Conservation (phyloP, 1,139 yeast species). For the Scheffersomyces illinoinensis region DNA sequence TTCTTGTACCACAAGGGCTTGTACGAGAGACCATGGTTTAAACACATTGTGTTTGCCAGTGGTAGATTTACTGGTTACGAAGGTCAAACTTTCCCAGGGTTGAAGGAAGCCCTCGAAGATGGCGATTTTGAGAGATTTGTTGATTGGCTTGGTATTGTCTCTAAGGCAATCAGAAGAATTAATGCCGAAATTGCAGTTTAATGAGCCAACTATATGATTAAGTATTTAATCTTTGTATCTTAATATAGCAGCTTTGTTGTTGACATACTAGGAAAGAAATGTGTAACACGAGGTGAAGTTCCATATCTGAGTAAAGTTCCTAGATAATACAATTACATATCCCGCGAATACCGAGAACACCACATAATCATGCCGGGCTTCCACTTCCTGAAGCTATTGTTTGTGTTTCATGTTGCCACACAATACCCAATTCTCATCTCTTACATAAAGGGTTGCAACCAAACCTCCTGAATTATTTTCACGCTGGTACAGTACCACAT, state of each 20-base stretch:
- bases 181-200: slow-evolving; percentile 5
- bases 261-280: background rate
- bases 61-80: slow-evolving; percentile 87
- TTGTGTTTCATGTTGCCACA: background rate
- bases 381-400: background rate
- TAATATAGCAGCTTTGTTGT: background rate
- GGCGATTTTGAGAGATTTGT: slow-evolving; percentile 51
- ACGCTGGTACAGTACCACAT: background rate
- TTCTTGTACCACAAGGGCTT: slow-evolving; percentile 68
- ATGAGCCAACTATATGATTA: background rate
- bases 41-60: slow-evolving; percentile 80
- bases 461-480: background rate
- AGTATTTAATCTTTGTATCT: background rate
- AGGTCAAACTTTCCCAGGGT: slow-evolving; percentile 79
- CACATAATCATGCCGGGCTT: background rate
- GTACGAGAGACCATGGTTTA: slow-evolving; percentile 75
- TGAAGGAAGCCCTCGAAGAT: slow-evolving; percentile 80
- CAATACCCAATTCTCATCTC: slow-evolving; percentile 1
- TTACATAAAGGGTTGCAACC: background rate
- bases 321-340: background rate
- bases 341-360: background rate
- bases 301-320: background rate
- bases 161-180: slow-evolving; percentile 35
- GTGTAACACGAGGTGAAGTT: background rate
- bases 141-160: slow-evolving; percentile 57